Conservation (phyloP, 2,329 filamentous ascomycete genomes). For the Coniella lustricola region DNA sequence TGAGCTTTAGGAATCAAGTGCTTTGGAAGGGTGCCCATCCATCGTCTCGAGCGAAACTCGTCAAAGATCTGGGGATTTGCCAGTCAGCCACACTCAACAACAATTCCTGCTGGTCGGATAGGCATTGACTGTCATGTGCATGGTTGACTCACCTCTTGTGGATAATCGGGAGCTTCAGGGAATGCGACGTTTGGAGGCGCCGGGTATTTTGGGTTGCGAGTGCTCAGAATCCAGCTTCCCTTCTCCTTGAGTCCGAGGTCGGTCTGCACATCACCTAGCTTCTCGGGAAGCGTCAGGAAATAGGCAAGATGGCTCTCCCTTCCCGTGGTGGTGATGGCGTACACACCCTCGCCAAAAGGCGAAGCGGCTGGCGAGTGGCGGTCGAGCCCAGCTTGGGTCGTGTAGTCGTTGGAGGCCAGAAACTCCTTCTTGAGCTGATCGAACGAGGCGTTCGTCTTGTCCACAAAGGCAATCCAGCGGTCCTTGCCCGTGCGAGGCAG, state of each 20-base stretch:
- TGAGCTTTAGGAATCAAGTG: conserved; percentile 71
- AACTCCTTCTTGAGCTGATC: conserved; percentile 67
- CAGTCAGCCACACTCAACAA: neutral
- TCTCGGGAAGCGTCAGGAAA: conserved; percentile 64
- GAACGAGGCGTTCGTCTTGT: conserved; percentile 62
- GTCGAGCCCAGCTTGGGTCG: conserved; percentile 67
- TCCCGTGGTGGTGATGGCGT: conserved; percentile 68
- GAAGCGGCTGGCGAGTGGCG: conserved; percentile 62
- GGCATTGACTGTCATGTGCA: no score
- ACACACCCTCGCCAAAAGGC: conserved; percentile 78
- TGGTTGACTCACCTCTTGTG: conserved; percentile 51
- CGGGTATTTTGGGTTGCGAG: conserved; percentile 69
- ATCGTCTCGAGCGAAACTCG: conserved; percentile 66
- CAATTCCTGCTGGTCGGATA: neutral
- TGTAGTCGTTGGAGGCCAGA: conserved; percentile 59
- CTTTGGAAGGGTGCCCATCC: conserved; percentile 66
- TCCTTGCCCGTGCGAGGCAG: conserved; percentile 64
- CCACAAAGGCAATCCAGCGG: conserved; percentile 74
- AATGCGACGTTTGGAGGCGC: conserved; percentile 58
- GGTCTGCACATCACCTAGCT: conserved; percentile 64
- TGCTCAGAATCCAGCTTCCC: conserved; percentile 71
- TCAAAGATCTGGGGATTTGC: conserved; percentile 48
- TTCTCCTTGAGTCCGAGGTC: conserved; percentile 65
- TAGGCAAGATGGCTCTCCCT: conserved; percentile 73
- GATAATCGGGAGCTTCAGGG: conserved; percentile 60